A percentile compares a stretch with the other conserved stretches of the same genome.
phyloP scores from a whole-genome alignment of 306 rosid species.

The Cucurbita ficifolia region DNA sequence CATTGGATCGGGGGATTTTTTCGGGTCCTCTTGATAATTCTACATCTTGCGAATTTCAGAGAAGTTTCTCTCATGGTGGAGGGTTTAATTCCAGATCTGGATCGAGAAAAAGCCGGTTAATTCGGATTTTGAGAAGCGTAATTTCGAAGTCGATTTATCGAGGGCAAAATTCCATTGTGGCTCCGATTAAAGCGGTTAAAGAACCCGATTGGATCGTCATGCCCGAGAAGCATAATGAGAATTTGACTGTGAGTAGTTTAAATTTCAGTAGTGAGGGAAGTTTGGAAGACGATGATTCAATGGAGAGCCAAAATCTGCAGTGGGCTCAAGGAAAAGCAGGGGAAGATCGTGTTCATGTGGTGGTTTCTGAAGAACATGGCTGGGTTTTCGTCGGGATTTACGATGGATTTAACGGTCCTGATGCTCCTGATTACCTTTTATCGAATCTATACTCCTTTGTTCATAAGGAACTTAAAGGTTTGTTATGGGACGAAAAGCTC shows the following conservation, averaged over 20 bases:
- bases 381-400: slow-evolving; percentile 99
- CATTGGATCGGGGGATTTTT: slow-evolving; percentile 70
- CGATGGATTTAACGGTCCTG: slow-evolving; percentile 94
- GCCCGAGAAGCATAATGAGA: slow-evolving; percentile 56
- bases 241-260: slow-evolving; percentile 54
- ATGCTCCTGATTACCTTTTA: slow-evolving; percentile 78
- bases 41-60: slow-evolving; percentile 41
- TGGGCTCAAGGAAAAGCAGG: slow-evolving; percentile 99
- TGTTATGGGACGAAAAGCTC: slow-evolving; percentile 67
- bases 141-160: slow-evolving; percentile 59
- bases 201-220: slow-evolving; percentile 65
- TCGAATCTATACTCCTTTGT: slow-evolving; percentile 63
- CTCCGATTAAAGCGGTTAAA: slow-evolving; percentile 57
- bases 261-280: slow-evolving; percentile 91
- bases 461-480: slow-evolving; percentile 74
- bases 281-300: slow-evolving; percentile 68
- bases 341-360: slow-evolving; percentile 92
- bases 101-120: slow-evolving; percentile 40
- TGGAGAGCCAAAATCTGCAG: slow-evolving; percentile 75
- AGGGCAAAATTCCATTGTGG: slow-evolving; percentile 55
- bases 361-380: slow-evolving; percentile 90
- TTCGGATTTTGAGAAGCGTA: slow-evolving; percentile 48
- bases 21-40: slow-evolving; percentile 80
- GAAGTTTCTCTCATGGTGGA: slow-evolving; percentile 81
- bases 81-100: slow-evolving; percentile 35